A percentile compares a stretch with the other conserved stretches of the same genome.
These are phyloP conservation scores for Corynascus novoguineensis DNA, from an alignment of 495 filamentous ascomycete genomes.

Conservation along the genomic window DNA sequence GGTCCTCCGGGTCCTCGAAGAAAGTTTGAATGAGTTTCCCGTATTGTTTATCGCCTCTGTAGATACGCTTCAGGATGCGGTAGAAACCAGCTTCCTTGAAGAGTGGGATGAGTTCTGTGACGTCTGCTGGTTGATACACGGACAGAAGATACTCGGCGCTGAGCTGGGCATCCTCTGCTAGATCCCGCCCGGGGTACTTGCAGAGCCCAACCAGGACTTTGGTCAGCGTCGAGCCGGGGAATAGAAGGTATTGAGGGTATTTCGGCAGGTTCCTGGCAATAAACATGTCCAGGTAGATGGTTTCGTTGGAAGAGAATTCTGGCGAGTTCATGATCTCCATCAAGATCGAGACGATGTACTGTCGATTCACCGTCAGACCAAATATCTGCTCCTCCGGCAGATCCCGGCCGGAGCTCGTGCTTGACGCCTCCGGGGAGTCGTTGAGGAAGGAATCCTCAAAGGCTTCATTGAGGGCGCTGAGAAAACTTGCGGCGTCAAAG, in stretches of 20 bases:
- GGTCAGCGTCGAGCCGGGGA: constrained; percentile 78
- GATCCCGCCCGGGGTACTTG: constrained; percentile 69
- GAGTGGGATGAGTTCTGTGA: constrained; percentile 65
- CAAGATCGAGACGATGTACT: constrained; percentile 83
- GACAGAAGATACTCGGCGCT: constrained; percentile 94
- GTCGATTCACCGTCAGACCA: constrained; percentile 74
- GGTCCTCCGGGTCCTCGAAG: constrained; percentile 78
- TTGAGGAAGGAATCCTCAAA: constrained; percentile 95
- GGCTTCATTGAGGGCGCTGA: constrained; percentile 94
- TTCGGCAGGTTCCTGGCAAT: constrained; percentile 93
- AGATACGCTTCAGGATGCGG: constrained; percentile 87
- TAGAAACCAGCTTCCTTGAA: constrained; percentile 82
- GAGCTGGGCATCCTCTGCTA: constrained; percentile 90
- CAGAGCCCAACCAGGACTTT: constrained; percentile 78
- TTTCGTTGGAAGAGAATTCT: constrained; percentile 71
- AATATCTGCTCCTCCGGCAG: constrained; percentile 59
- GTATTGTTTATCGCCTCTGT: constrained; percentile 74
- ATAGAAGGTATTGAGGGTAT: constrained; percentile 89
- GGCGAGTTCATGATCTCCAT: constrained; percentile 76
- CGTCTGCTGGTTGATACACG: constrained; percentile 81
- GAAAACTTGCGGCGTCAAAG: constrained; percentile 84
- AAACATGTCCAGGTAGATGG: constrained; percentile 96
- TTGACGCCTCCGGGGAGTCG: constrained; percentile 55
- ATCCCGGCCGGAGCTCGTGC: constrained; percentile 44
- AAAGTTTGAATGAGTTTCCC: constrained; percentile 72